These are phyloP conservation scores for Limonomyces culmigenus DNA, from an alignment of 1,284 basidiomycete genomes.

Conservation along the genomic window DNA sequence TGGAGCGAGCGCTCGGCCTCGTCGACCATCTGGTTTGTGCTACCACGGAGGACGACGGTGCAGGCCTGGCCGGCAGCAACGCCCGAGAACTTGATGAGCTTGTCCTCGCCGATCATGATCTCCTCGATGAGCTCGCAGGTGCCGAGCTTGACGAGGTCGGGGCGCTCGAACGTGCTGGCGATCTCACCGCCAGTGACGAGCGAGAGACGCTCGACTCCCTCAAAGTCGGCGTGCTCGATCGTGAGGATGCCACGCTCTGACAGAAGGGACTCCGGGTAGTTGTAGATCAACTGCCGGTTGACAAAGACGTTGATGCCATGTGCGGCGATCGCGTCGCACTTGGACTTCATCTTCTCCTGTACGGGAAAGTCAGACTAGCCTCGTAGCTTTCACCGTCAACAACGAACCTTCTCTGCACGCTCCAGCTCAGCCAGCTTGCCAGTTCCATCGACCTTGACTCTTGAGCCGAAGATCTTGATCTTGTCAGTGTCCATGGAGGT, in stretches of 20 bases:
- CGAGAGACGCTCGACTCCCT: conserved; percentile 92
- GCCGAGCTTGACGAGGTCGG: conserved; percentile 89
- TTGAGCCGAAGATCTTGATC: conserved; percentile 97
- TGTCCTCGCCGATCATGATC: conserved; percentile 99
- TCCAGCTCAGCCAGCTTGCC: conserved; percentile 97
- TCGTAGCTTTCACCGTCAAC: too few species aligned
- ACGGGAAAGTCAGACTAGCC: too few species aligned
- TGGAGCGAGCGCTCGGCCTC: conserved; percentile 97
- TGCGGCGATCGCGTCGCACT: conserved; percentile 87
- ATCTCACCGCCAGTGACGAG: conserved; percentile 98
- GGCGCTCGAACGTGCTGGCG: conserved; percentile 87
- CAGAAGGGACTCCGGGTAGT: conserved; percentile 93
- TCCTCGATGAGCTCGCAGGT: conserved; percentile 93
- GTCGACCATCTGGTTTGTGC: conserved; percentile 97
- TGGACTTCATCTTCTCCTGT: conserved; percentile 99
- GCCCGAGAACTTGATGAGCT: conserved; percentile 98
- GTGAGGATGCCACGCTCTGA: conserved; percentile 90
- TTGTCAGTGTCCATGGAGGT: conserved; percentile 99
- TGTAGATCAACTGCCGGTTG: conserved; percentile 98
- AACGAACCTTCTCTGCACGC: conserved; percentile 70
- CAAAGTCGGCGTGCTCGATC: conserved; percentile 98
- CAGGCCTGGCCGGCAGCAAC: conserved; percentile 98
- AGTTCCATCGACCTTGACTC: conserved; percentile 90
- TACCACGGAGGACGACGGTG: conserved; percentile 93
- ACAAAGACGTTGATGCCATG: conserved; percentile 98